Conservation (phyloP, 176 grass and related monocot genomes). For the Oryza coarctata region DNA sequence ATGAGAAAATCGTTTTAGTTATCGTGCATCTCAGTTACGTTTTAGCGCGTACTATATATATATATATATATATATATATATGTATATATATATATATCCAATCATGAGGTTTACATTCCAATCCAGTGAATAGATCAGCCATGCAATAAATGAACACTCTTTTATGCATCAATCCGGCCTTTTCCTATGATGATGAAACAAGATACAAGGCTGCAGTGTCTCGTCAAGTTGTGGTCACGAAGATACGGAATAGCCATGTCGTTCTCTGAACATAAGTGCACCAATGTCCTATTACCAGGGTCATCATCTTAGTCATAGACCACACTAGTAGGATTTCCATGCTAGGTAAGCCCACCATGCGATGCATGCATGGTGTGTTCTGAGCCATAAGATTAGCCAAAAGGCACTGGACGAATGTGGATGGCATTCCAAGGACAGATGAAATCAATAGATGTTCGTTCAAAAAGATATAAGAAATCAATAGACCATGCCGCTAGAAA, state of each 20-base stretch:
- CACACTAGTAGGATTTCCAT: background rate
- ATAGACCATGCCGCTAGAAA: conserved; percentile 23
- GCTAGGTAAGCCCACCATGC: background rate
- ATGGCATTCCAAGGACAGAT: conserved; percentile 22
- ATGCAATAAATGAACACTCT: background rate
- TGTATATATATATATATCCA: too few relatives aligned
- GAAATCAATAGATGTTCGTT: background rate
- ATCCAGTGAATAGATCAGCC: background rate
- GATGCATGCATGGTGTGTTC: background rate
- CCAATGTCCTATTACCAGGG: background rate
- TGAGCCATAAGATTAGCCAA: background rate
- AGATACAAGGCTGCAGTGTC: background rate
- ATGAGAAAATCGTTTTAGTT: too few relatives aligned
- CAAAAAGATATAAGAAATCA: too few relatives aligned
- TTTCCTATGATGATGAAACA: background rate
- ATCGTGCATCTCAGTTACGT: too few relatives aligned
- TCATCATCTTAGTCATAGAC: background rate
- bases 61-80: too few relatives aligned
- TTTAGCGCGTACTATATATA: too few relatives aligned
- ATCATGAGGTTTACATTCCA: background rate
- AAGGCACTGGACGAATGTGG: background rate
- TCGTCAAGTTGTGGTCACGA: background rate
- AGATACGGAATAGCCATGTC: background rate
- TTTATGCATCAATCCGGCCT: background rate
- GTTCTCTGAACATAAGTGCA: background rate